phyloP scores from a whole-genome alignment of 2,329 filamentous ascomycete genomes.

The Ophiostoma triangulosporum region DNA sequence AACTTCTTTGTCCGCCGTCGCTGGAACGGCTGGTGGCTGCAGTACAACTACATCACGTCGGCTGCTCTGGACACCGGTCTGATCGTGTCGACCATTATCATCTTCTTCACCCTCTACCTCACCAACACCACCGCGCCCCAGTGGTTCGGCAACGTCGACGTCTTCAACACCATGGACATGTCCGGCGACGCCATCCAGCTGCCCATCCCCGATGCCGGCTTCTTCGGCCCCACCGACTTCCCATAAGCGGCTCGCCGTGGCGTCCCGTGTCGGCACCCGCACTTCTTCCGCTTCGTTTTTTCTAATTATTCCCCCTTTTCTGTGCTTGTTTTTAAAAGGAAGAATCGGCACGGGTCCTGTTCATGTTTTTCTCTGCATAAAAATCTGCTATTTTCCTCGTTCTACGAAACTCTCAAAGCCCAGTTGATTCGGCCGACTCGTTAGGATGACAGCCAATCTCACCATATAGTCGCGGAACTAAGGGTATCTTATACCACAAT shows the following conservation, averaged over 20 bases:
- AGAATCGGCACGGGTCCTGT: neutral
- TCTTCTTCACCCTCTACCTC: slow-evolving; percentile 55
- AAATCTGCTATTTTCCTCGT: neutral
- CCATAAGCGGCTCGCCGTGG: neutral
- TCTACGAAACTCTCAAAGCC: slow-evolving; percentile 14
- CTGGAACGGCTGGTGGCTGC: slow-evolving; percentile 60
- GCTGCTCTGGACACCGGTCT: slow-evolving; percentile 58
- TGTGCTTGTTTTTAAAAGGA: neutral
- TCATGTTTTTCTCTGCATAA: neutral
- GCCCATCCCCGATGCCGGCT: slow-evolving; percentile 3
- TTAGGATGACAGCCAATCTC: too few species aligned
- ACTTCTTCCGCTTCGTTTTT: neutral
- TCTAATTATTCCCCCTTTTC: neutral
- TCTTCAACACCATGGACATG: slow-evolving; percentile 10
- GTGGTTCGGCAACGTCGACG: slow-evolving; percentile 48
- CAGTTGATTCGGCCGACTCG: neutral
- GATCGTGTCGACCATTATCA: slow-evolving; percentile 50
- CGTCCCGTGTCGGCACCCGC: too few species aligned
- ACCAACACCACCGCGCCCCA: slow-evolving; percentile 39
- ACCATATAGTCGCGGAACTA: too few species aligned
- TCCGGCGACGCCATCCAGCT: slow-evolving; percentile 4
- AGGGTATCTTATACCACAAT: too few species aligned
- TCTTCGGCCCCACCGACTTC: slow-evolving; percentile 13
- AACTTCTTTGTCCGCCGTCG: slow-evolving; percentile 53
- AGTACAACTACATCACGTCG: slow-evolving; percentile 65